These are phyloP conservation scores for Diaporthe sp. DNA, from an alignment of 2,329 filamentous ascomycete species.

Conservation along the genomic window DNA sequence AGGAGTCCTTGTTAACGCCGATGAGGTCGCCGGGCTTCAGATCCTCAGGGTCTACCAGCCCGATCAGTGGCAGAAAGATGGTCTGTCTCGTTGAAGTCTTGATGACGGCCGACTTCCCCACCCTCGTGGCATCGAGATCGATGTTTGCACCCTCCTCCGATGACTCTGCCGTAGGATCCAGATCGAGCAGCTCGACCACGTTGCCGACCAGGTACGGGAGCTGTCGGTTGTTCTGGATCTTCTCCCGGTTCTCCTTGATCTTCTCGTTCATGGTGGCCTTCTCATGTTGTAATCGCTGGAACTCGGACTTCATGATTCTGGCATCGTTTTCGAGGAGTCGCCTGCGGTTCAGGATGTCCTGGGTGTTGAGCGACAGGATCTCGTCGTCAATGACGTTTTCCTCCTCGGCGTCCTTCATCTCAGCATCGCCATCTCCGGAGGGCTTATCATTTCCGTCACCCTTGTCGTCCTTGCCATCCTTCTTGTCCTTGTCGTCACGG, in stretches of 20 bases:
- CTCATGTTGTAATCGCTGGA: slow-evolving; percentile 92
- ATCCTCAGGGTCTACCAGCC: slow-evolving; percentile 94
- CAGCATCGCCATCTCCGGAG: slow-evolving; percentile 79
- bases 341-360: slow-evolving; percentile 92
- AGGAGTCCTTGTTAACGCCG: slow-evolving; percentile 99
- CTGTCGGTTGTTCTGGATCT: slow-evolving; percentile 99
- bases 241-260: slow-evolving; percentile 99
- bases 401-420: slow-evolving; percentile 88
- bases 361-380: slow-evolving; percentile 91
- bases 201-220: slow-evolving; percentile 98
- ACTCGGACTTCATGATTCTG: slow-evolving; percentile 98
- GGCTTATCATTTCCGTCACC: slow-evolving; percentile 68
- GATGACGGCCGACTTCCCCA: slow-evolving; percentile 98
- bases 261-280: slow-evolving; percentile 97
- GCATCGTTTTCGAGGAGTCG: slow-evolving; percentile 97
- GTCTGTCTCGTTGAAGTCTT: slow-evolving; percentile 99
- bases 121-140: slow-evolving; percentile 94
- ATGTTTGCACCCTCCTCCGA: slow-evolving; percentile 99
- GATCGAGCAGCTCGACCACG: slow-evolving; percentile 95
- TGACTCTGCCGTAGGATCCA: slow-evolving; percentile 95
- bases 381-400: slow-evolving; percentile 92
- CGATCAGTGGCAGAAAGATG: slow-evolving; percentile 97
- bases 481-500: slow-evolving; percentile 75
- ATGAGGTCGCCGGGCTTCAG: slow-evolving; percentile 97
- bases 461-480: slow-evolving; percentile 64